phyloP scores from a whole-genome alignment of 805 yeast species.

The Schwanniomyces pseudopolymorphus region DNA sequence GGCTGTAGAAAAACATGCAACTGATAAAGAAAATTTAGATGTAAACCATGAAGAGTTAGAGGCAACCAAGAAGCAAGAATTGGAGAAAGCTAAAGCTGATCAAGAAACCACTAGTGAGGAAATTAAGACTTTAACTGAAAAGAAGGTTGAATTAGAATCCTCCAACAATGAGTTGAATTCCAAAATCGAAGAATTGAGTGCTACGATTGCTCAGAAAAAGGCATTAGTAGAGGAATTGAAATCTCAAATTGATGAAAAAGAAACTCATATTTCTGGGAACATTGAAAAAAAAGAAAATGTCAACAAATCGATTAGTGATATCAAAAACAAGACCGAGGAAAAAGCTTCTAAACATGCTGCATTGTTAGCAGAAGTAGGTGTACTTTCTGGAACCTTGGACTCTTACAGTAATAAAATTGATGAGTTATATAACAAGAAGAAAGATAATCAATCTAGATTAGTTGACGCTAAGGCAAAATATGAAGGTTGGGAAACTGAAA shows the following conservation, averaged over 20 bases:
- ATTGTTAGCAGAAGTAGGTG: conserved; percentile 44
- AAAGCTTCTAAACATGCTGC: conserved; percentile 37
- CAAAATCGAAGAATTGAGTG: conserved; percentile 43
- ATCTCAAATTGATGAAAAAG: conserved; percentile 28
- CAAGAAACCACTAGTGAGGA: conserved; percentile 44
- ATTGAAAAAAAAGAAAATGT: conserved; percentile 41
- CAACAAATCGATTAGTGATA: conserved; percentile 33
- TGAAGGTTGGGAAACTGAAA: conserved; percentile 46
- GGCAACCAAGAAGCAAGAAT: conserved; percentile 44
- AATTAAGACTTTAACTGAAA: conserved; percentile 45
- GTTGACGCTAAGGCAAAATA: conserved; percentile 41
- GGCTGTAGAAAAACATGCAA: conserved; percentile 46
- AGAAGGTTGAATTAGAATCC: conserved; percentile 40
- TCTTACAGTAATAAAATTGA: conserved; percentile 46
- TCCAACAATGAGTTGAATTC: conserved; percentile 36
- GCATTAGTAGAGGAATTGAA: conserved; percentile 31
- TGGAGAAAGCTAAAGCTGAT: conserved; percentile 39
- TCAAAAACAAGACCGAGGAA: conserved; percentile 35
- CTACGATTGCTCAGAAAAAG: conserved; percentile 41
- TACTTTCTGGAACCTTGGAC: conserved; percentile 41
- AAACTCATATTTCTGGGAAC: conserved; percentile 26
- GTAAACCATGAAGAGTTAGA: conserved; percentile 46
- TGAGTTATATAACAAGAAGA: conserved; percentile 38
- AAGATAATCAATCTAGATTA: conserved; percentile 33
- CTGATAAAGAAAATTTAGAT: conserved; percentile 42